phyloP scores from a whole-genome alignment of 306 rosid species.

The Citrullus mucosospermus region DNA sequence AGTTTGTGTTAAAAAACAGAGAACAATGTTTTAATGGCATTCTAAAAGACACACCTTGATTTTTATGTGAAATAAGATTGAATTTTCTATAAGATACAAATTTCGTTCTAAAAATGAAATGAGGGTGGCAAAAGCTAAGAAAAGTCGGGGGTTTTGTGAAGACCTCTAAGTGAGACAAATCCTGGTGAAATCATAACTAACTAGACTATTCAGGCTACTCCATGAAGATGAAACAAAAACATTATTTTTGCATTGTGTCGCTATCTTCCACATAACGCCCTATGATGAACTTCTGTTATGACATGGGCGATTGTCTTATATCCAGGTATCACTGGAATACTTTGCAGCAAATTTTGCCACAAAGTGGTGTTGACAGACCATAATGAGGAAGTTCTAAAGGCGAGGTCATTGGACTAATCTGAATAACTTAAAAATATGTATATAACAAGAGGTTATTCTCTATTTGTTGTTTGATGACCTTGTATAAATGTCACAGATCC shows the following conservation, averaged over 20 bases:
- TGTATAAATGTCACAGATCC: slow-evolving; percentile 42
- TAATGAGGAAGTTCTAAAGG: slow-evolving; percentile 92
- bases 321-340: slow-evolving; percentile 74
- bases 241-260: background rate
- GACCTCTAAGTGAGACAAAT: too few relatives aligned
- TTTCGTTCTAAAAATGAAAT: too few relatives aligned
- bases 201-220: background rate
- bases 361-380: slow-evolving; percentile 74
- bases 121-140: too few relatives aligned
- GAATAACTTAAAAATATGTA: background rate
- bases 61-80: too few relatives aligned
- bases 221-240: background rate
- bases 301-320: slow-evolving; percentile 1
- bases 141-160: too few relatives aligned
- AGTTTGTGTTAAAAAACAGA: too few relatives aligned
- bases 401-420: slow-evolving; percentile 20
- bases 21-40: too few relatives aligned
- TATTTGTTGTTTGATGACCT: slow-evolving; percentile 12
- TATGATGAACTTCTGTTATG: background rate
- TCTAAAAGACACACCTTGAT: too few relatives aligned
- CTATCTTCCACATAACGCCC: background rate
- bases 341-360: slow-evolving; percentile 74
- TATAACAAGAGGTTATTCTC: slow-evolving; percentile 3
- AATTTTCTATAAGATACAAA: too few relatives aligned
- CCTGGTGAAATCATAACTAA: too few relatives aligned